Evolutionary conservation across 2,329 filamentous ascomycete species (phyloP), one percentile per base, ranked within the genome.

Genomic region (Xylariaceae sp.): DNA sequence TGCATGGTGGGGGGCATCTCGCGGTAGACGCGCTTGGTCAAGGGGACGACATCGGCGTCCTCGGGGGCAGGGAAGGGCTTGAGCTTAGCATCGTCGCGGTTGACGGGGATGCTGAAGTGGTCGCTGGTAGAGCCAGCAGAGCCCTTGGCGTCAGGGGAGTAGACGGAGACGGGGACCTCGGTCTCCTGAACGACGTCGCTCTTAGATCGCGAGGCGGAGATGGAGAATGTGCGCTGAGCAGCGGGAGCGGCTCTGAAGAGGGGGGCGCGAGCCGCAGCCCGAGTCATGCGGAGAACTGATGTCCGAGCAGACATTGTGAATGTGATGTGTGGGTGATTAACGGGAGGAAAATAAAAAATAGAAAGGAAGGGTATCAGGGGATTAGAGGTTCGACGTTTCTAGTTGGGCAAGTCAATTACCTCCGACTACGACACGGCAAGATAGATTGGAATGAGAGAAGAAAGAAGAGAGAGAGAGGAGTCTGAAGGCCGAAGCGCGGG

Each of bases 1-100:
- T 85, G 80, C 75, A 90, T 78, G 41, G 86, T 90, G 35, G 81
- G 79, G 4, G 86, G 82, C 71, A 90, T 78, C 49, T 78, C 73
- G 53, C 80, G 73, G 73, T 78, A 85, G 57, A 83, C 76, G 67
- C 79, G 76, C 61, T 79, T 75, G 64, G 77, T 77, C 50, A 88
- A 76, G 17, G 83, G 83, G 30, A 75, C 67, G 53, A 85, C 76
- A 11, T 74, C 70, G 51, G 80, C 78, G 54, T 81, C 74, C 66
- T 82, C 79, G 49, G 73, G 67, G 11, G 74, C 72, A 53, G 75
- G 75, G 65, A 70, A 78, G 72, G 61, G 75, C 71, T 61, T 78
- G 74, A 57, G 78, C 73, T 71, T 69, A 53, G 75, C 73, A 60
- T 76, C 72, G 60, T 76, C 75, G 47, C 76, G 71, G 67, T 73